Evolutionary conservation across 1,284 basidiomycete species (phyloP), one percentile per base, ranked within the genome.

Genomic region (Cryptococcus wingfieldii): DNA sequence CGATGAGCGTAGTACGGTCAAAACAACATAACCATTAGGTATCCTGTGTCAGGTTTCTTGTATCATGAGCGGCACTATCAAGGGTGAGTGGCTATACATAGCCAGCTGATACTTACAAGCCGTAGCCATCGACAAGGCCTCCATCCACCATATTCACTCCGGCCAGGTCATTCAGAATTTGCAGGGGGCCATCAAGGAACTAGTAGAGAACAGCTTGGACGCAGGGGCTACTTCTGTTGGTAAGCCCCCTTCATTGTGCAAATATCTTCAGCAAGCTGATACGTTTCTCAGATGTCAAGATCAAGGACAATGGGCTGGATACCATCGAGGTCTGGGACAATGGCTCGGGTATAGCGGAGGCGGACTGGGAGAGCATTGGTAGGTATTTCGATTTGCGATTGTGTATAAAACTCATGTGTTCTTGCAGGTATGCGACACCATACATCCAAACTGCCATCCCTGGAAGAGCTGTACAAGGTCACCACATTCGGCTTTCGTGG

Each of bases 131-230:
- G 90, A 95, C 67, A 76, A 77, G 3, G 76, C 80, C 2, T 89
- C 91, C 8, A 80, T 92, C 9, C 92, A 95, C 72, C 82, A 84
- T 52, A 87, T 98, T 55, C 90, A 92, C 0, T 92, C 91, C 5
- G 93, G 91, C 0, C 96, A 98, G 72, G 95, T 98, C 34, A 88
- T 98, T 0, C 82, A 95, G 31, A 93, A 98, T 72, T 82, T 98
- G 1, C 92, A 93, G 69, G 89, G 86, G 0, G 91, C 91, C 0
- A 87, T 98, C 54, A 98, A 98, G 72, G 96, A 99, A 74, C 83
- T 98, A 2, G 83, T 98, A 2, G 96, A 99, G 77, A 99, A 99
- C 72, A 90, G 90, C 56, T 79, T 98, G 28, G 96, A 98, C 73
- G 93, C 95, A 0, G 88, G 87, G 0, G 90, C 94, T 0, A 91